Evolutionary conservation across 1,284 basidiomycete species (phyloP).

Genomic region (Phlebopus sp.): DNA sequence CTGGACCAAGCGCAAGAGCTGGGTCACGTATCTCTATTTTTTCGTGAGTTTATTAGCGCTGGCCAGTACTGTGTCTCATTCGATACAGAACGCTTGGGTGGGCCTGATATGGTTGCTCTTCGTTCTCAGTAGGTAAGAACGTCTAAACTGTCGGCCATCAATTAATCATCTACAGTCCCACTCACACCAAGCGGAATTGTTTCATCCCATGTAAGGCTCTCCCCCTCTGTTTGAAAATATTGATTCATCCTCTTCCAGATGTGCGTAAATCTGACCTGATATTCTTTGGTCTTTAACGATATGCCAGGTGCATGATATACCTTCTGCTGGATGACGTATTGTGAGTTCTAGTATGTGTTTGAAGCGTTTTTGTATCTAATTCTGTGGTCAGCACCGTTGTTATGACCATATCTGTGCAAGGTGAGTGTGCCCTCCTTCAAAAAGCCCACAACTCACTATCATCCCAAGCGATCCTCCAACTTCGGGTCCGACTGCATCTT

Average conservation of each 20-base stretch:
- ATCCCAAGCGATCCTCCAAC: slow-evolving; percentile 4
- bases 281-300: neutral
- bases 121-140: slow-evolving; percentile 2
- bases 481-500: neutral
- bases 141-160: neutral
- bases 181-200: neutral
- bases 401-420: slow-evolving; percentile 12
- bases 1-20: slow-evolving; percentile 18
- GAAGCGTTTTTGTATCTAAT: neutral
- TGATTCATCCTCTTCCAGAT: neutral
- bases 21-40: slow-evolving; percentile 21
- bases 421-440: neutral
- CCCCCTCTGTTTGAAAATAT: neutral
- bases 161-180: slow-evolving; percentile 1
- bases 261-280: neutral
- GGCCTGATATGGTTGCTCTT: slow-evolving; percentile 4
- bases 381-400: slow-evolving; percentile 5
- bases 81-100: slow-evolving; percentile 7
- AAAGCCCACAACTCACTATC: neutral
- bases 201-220: slow-evolving; percentile 5
- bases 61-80: neutral
- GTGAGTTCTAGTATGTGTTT: neutral
- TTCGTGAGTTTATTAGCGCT: slow-evolving; percentile 18
- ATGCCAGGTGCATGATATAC: slow-evolving; percentile 5
- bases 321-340: slow-evolving; percentile 6